Conservation (phyloP, 2,329 filamentous ascomycete genomes). For the Colletotrichum liaoningense region DNA sequence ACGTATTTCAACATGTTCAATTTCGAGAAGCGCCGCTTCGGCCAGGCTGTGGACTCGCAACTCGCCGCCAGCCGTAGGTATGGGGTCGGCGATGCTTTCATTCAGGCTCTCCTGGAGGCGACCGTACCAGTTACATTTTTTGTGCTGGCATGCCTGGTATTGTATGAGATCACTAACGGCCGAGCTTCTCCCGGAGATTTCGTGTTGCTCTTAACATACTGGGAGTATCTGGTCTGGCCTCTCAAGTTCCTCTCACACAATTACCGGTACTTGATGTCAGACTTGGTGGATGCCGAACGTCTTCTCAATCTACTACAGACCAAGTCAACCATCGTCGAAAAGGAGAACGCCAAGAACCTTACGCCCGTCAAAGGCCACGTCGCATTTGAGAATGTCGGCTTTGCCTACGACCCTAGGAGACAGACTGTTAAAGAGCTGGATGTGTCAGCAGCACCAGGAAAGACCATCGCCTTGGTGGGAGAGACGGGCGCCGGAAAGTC, state of each 20-base stretch:
- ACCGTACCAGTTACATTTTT: slow-evolving; percentile 57
- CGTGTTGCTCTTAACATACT: slow-evolving; percentile 74
- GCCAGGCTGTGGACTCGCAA: slow-evolving; percentile 40
- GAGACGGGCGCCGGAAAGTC: slow-evolving; percentile 73
- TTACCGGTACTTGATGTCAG: slow-evolving; percentile 39
- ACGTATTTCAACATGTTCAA: slow-evolving; percentile 52
- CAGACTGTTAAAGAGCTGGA: slow-evolving; percentile 60
- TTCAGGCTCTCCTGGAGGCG: slow-evolving; percentile 47
- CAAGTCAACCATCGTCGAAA: slow-evolving; percentile 65
- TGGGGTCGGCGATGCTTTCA: slow-evolving; percentile 38
- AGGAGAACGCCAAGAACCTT: slow-evolving; percentile 56
- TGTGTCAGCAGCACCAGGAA: slow-evolving; percentile 60
- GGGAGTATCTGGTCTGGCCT: slow-evolving; percentile 58
- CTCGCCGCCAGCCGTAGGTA: slow-evolving; percentile 39
- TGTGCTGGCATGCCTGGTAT: slow-evolving; percentile 51
- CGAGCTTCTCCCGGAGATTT: slow-evolving; percentile 68
- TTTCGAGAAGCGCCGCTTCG: slow-evolving; percentile 44
- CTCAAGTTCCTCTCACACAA: slow-evolving; percentile 46
- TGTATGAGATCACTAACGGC: slow-evolving; percentile 62
- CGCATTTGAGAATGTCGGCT: slow-evolving; percentile 64
- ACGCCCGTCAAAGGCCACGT: slow-evolving; percentile 59
- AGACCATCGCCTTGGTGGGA: slow-evolving; percentile 70
- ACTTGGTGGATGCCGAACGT: slow-evolving; percentile 74
- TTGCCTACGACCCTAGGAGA: slow-evolving; percentile 66
- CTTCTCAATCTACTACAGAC: slow-evolving; percentile 67